A percentile compares a stretch with the other conserved stretches of the same genome.
These are phyloP conservation scores for Filobasidium floriforme DNA, from an alignment of 768 basidiomycete genomes.

Conservation along the genomic window DNA sequence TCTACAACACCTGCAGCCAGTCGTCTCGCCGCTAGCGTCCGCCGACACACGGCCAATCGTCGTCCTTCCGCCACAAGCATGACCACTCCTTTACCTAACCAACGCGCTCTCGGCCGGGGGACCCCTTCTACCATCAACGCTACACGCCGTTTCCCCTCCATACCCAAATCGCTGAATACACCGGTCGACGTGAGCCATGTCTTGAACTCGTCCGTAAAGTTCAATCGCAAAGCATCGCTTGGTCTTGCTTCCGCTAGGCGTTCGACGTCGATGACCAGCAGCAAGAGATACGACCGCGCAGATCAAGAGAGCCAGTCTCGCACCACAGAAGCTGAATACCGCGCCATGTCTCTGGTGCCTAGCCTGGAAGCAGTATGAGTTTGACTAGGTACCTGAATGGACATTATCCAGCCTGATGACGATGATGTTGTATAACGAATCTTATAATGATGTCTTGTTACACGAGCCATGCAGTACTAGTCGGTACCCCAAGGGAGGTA, in stretches of 20 bases:
- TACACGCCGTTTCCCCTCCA: not conserved
- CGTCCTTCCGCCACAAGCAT: not conserved
- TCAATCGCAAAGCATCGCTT: not conserved
- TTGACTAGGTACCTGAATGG: not conserved
- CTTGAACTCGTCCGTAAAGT: not conserved
- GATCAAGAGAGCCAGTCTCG: not conserved
- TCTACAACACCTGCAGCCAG: not conserved
- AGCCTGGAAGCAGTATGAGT: not conserved
- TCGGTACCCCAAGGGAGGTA: not conserved
- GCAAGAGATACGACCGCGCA: not conserved
- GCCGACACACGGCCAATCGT: not conserved
- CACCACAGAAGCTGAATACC: not conserved
- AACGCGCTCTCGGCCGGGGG: not conserved
- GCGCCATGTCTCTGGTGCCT: not conserved
- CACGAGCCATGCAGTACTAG: not conserved
- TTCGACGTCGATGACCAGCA: not conserved
- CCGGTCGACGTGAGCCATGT: not conserved
- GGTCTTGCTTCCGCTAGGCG: constrained; percentile 1
- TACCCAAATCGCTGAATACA: not conserved
- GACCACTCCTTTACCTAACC: not conserved
- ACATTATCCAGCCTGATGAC: not conserved
- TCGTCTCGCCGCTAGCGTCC: not conserved
- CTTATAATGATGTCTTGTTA: not conserved
- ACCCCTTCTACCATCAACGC: constrained; percentile 1
- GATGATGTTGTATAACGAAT: not conserved